Conservation (phyloP, 2,329 filamentous ascomycete genomes). For the Venturia pyrina region DNA sequence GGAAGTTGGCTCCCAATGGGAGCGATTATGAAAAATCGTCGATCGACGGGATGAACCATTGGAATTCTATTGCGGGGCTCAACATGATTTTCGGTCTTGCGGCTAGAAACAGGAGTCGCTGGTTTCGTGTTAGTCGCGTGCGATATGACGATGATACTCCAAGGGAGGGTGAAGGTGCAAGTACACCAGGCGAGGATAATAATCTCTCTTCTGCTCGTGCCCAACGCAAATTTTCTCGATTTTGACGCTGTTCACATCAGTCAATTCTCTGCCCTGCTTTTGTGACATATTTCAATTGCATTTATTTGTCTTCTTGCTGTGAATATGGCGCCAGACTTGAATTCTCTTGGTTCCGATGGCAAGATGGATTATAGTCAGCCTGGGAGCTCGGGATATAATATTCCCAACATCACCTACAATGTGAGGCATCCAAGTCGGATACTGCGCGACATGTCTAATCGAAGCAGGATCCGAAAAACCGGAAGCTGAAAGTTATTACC, state of each 20-base stretch:
- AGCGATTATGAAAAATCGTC: no score
- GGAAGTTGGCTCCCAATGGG: no score
- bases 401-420: constrained; percentile 30
- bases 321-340: constrained; percentile 34
- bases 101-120: neutral
- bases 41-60: no score
- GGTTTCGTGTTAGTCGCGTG: neutral
- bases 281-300: no score
- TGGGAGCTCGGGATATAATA: constrained; percentile 31
- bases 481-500: constrained; percentile 36
- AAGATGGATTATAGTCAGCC: constrained; percentile 34
- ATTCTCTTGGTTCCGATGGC: constrained; percentile 24
- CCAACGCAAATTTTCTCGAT: no score
- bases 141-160: neutral
- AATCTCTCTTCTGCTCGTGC: no score
- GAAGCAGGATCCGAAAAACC: constrained; percentile 25
- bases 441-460: neutral
- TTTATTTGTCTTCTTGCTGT: neutral
- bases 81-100: neutral
- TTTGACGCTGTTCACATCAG: no score
- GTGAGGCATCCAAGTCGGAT: neutral
- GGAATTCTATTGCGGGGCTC: neutral
- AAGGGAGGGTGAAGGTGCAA: no score
- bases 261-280: no score
- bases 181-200: no score